Evolutionary conservation across 106 monocot species (phyloP), one percentile per base, ranked within the genome.

Genomic region (Iris macrosiphon): DNA sequence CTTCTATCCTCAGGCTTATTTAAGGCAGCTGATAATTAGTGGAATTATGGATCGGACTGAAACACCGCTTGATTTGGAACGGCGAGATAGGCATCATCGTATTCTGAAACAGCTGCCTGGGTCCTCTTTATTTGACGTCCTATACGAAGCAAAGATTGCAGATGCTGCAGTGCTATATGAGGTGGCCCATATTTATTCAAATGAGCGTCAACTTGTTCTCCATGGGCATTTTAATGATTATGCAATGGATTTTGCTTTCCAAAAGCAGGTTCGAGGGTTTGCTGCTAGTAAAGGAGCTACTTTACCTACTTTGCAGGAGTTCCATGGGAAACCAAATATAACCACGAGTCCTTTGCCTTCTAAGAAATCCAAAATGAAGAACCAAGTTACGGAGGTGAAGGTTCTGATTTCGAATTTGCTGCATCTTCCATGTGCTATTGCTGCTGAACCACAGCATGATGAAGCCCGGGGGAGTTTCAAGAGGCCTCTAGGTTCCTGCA

Each of bases 1-100:
- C 7, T 98, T 98, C 63, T 73, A 64, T 73, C 96, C 96, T 24
- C 90, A 86, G 41, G 83, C 73, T n/a, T 98, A 98, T 74, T 79
- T 87, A 7, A 83, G 96, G 49, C 96, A 98, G 49, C 69, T 98
- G 19, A 90, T 98, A 58, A 70, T 91, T 27, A 91, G 90, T 75
- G 96, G 96, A 62, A 54, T 98, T 30, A 83, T 91, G 85, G 90
- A 98, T 43, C 57, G 49, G 30, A 73, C 59, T 71, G 85, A 70
- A 17, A 71, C 65, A 31, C 16, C 61, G 37, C 37, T 71, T 17
- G 78, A 85, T 63, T 14, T 71, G 34, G 80, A 77, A 45, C 83
- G 72, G 48, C 76, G 82, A 57, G 83, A 49, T 72, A 86, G 80
- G 40, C 96, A 98, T 49, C 56, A 63, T 47, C 68, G 68, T 56